phyloP scores from a whole-genome alignment of 2,329 filamentous ascomycete genomes.

The Stemphylium beticola region DNA sequence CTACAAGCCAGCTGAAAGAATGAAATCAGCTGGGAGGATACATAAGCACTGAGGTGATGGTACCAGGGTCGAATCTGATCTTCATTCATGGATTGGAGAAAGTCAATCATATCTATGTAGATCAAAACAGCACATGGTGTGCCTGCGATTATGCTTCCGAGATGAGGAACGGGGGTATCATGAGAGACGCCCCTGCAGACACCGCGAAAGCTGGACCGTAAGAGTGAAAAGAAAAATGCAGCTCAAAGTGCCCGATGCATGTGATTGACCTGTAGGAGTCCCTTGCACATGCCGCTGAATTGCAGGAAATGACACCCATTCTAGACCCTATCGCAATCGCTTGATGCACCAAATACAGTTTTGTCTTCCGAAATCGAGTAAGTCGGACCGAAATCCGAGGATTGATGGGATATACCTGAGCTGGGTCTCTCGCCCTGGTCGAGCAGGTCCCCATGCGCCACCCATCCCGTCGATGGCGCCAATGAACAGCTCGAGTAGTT shows the following conservation, averaged over 20 bases:
- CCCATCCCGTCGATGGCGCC: slow-evolving; percentile 2
- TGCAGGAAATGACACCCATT: background rate
- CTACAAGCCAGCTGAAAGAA: too few species aligned
- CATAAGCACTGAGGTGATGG: too few species aligned
- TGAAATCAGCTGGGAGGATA: too few species aligned
- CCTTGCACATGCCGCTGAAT: background rate
- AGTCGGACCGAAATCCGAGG: background rate
- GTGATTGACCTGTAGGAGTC: background rate
- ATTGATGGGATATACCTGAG: background rate
- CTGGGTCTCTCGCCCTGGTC: background rate
- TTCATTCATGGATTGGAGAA: background rate
- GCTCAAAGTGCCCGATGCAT: background rate
- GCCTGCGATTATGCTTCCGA: background rate
- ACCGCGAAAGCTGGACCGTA: background rate
- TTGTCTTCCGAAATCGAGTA: background rate
- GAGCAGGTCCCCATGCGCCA: background rate
- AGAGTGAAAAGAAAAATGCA: background rate
- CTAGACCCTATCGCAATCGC: background rate
- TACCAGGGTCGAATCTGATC: background rate
- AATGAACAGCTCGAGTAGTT: background rate
- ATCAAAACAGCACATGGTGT: background rate
- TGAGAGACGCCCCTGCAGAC: background rate
- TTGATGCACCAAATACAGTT: background rate
- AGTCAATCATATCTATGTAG: background rate
- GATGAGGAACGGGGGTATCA: background rate